Evolutionary conservation across 768 basidiomycete species (phyloP).

Genomic region (Multifurca ochricompacta): DNA sequence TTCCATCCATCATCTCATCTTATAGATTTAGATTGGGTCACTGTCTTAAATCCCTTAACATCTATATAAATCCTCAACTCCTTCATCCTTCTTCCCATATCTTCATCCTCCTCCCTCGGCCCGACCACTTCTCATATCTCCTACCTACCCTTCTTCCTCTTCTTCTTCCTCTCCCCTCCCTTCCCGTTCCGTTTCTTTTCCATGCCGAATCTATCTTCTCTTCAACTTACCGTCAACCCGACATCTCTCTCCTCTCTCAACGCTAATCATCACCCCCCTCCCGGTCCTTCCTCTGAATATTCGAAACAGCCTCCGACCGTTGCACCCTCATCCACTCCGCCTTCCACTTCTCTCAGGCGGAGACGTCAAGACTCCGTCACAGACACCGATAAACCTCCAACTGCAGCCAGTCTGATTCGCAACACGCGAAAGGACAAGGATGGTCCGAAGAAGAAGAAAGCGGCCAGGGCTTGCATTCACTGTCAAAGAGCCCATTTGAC

Average conservation of each 20-base stretch:
- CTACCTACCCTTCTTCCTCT: too few relatives aligned
- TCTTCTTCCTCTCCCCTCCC: neutral
- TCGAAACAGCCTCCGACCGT: neutral
- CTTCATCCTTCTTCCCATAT: neutral
- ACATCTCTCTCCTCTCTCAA: conserved; percentile 1
- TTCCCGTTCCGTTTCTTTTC: too few relatives aligned
- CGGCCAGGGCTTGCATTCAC: conserved; percentile 86
- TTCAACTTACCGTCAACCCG: conserved; percentile 6
- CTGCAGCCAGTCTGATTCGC: conserved; percentile 38
- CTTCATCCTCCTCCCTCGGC: neutral
- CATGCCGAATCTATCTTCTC: neutral
- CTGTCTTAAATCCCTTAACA: neutral
- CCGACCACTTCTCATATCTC: neutral
- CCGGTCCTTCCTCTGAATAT: neutral
- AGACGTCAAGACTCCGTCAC: conserved; percentile 48
- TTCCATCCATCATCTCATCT: neutral
- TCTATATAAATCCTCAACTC: conserved; percentile 3
- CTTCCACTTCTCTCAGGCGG: conserved; percentile 9
- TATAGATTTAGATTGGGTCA: neutral
- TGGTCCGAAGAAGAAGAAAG: conserved; percentile 90
- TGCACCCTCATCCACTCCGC: neutral
- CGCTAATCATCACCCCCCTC: neutral
- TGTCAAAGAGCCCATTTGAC: conserved; percentile 98
- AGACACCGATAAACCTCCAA: conserved; percentile 48
- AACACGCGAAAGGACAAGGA: conserved; percentile 48